A percentile compares a stretch with the other conserved stretches of the same genome.
Conservation (phyloP, 768 basidiomycete species). For the Termitomyces sp. region DNA sequence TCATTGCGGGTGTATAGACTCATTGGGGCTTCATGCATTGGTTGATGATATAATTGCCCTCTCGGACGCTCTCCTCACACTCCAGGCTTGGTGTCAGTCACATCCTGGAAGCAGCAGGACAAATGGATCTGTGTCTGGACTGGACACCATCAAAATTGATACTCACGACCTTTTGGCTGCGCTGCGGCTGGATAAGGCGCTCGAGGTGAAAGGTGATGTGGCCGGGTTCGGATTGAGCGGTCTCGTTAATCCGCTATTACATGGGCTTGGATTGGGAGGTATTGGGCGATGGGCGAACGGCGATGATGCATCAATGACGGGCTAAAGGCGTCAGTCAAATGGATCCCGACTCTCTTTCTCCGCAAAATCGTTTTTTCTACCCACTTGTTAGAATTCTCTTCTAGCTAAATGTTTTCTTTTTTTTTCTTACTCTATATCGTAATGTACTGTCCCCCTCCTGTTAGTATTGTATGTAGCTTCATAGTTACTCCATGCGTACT, state of each 20-base stretch:
- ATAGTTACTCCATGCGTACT: background rate
- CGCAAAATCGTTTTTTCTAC: background rate
- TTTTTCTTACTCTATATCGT: background rate
- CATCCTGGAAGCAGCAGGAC: background rate
- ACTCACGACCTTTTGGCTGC: slow-evolving; percentile 10
- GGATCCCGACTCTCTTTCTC: background rate
- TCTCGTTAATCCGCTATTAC: slow-evolving; percentile 8
- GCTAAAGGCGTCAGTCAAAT: background rate
- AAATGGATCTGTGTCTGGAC: background rate
- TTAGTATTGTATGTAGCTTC: background rate
- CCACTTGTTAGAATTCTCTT: background rate
- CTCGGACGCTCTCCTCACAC: slow-evolving; percentile 7
- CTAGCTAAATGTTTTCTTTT: background rate
- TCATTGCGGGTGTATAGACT: slow-evolving; percentile 8
- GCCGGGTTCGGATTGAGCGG: slow-evolving; percentile 7
- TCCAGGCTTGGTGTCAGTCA: slow-evolving; percentile 9
- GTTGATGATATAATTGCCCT: slow-evolving; percentile 8
- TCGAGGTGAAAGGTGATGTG: slow-evolving; percentile 8
- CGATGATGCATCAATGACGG: background rate
- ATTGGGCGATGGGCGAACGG: slow-evolving; percentile 7
- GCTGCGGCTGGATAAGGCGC: slow-evolving; percentile 8
- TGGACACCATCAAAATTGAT: slow-evolving; percentile 10
- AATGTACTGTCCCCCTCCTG: background rate
- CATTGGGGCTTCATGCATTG: slow-evolving; percentile 8
- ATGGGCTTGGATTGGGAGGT: slow-evolving; percentile 9